Conservation (phyloP, 1,139 yeast genomes). For the Pichia sp. region DNA sequence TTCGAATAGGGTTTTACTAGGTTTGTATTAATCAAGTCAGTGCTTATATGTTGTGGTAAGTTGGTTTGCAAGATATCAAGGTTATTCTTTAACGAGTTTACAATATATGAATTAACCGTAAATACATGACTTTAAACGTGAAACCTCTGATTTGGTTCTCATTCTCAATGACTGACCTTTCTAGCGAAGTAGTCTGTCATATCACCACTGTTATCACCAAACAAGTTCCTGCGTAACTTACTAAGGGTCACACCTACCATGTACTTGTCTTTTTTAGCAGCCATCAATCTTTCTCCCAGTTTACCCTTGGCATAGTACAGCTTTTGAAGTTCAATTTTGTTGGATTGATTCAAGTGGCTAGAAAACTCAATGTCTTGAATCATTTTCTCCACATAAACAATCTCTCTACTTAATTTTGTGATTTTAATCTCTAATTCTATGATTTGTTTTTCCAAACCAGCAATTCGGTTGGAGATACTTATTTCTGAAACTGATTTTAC, state of each 20-base stretch:
- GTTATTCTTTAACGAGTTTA: too few species aligned
- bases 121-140: neutral
- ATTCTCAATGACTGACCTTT: constrained; percentile 8
- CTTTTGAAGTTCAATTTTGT: constrained; percentile 17
- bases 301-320: constrained; percentile 22
- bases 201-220: constrained; percentile 24
- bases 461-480: constrained; percentile 12
- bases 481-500: constrained; percentile 2
- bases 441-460: constrained; percentile 13
- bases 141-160: neutral
- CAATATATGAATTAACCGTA: neutral
- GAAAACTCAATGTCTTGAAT: constrained; percentile 8
- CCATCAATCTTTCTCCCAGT: constrained; percentile 21
- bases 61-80: too few species aligned
- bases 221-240: constrained; percentile 20
- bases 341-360: neutral
- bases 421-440: constrained; percentile 16
- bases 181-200: constrained; percentile 22
- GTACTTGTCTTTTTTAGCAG: constrained; percentile 22
- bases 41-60: too few species aligned
- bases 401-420: constrained; percentile 23
- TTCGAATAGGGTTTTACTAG: too few species aligned
- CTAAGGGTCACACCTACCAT: constrained; percentile 23
- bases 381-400: constrained; percentile 23
- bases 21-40: too few species aligned